Evolutionary conservation across 2,329 filamentous ascomycete species (phyloP).

Genomic region (Pleomassaria siparia): DNA sequence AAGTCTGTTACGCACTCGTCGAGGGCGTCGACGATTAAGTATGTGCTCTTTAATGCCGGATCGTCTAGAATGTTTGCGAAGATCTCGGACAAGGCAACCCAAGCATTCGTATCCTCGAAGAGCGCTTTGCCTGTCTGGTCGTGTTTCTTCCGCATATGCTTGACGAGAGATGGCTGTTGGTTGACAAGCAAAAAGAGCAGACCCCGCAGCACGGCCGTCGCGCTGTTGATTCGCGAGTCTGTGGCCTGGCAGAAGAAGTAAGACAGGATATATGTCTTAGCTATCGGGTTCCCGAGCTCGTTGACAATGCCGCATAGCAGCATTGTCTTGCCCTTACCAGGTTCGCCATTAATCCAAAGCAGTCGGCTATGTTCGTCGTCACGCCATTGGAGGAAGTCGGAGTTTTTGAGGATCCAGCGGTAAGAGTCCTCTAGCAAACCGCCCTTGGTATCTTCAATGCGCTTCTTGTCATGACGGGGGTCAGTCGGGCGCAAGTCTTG

Average conservation of each 20-base stretch:
- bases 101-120: constrained; percentile 3
- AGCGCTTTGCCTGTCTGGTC: background rate
- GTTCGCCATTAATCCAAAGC: constrained; percentile 6
- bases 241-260: constrained; percentile 7
- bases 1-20: constrained; percentile 2
- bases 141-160: constrained; percentile 3
- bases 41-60: constrained; percentile 1
- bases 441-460: constrained; percentile 10
- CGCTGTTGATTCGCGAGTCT: constrained; percentile 1
- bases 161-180: constrained; percentile 3
- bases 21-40: background rate
- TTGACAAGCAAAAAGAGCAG: constrained; percentile 1
- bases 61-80: constrained; percentile 2
- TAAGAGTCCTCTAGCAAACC: constrained; percentile 12
- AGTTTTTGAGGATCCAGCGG: constrained; percentile 21
- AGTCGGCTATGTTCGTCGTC: constrained; percentile 22
- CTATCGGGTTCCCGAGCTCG: background rate
- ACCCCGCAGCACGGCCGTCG: constrained; percentile 3
- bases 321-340: constrained; percentile 4
- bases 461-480: constrained; percentile 12
- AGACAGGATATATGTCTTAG: background rate
- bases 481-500: constrained; percentile 8
- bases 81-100: constrained; percentile 2
- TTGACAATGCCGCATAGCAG: constrained; percentile 4
- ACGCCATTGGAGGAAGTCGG: constrained; percentile 22